Evolutionary conservation across 495 filamentous ascomycete species (phyloP).

Genomic region (Penicillium flavigenum): DNA sequence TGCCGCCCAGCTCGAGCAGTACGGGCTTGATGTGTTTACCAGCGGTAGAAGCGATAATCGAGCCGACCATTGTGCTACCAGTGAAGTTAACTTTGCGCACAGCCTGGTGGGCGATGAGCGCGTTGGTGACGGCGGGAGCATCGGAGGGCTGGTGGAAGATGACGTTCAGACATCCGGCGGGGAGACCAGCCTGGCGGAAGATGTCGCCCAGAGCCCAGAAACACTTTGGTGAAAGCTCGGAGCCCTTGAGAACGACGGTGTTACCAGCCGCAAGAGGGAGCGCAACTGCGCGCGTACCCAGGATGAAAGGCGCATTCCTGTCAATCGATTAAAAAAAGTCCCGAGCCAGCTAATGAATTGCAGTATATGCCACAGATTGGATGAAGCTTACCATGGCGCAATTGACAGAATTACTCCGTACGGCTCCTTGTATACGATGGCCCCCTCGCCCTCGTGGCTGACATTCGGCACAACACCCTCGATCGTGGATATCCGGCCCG

Average conservation of each 20-base stretch:
- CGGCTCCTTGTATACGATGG: constrained; percentile 72
- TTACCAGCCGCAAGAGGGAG: constrained; percentile 83
- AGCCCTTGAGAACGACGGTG: constrained; percentile 73
- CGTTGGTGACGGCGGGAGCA: constrained; percentile 54
- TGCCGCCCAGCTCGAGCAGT: constrained; percentile 63
- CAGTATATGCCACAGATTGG: constrained; percentile 5
- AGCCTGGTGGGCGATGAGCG: constrained; percentile 54
- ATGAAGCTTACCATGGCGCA: constrained; percentile 69
- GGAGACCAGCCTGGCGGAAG: constrained; percentile 72
- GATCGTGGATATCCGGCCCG: constrained; percentile 59
- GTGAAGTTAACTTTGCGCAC: constrained; percentile 66
- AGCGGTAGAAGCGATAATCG: constrained; percentile 55
- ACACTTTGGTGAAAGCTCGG: constrained; percentile 72
- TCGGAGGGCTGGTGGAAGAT: constrained; percentile 53
- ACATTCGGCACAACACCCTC: constrained; percentile 60
- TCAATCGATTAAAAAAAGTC: neutral
- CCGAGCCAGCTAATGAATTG: constrained; percentile 5
- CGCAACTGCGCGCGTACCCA: constrained; percentile 64
- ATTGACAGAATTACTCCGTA: constrained; percentile 77
- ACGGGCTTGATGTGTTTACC: constrained; percentile 58
- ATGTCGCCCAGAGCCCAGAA: constrained; percentile 70
- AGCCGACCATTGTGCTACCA: constrained; percentile 55
- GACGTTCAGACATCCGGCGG: constrained; percentile 56
- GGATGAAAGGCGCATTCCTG: constrained; percentile 65
- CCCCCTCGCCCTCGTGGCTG: constrained; percentile 50